Evolutionary conservation across 495 filamentous ascomycete species (phyloP).

Genomic region (Penicillium macrosclerotiorum): DNA sequence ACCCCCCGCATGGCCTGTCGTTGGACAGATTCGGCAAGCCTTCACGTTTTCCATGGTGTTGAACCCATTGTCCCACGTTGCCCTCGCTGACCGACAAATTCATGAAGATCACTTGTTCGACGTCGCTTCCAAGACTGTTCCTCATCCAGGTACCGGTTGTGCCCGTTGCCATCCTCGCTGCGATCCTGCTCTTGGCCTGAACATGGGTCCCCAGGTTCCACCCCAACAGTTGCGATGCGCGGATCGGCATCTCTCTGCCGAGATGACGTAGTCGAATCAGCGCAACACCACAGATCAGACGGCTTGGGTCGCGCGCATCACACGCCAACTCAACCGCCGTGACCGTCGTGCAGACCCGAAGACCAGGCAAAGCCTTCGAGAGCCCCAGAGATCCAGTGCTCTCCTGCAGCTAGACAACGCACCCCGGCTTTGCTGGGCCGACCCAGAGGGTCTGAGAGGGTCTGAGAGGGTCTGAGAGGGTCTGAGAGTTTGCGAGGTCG

Average conservation of each 20-base stretch:
- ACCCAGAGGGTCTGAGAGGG: too few relatives aligned
- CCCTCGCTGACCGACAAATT: slow-evolving; percentile 2
- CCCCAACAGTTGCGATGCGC: background rate
- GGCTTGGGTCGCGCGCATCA: too few relatives aligned
- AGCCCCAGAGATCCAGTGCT: too few relatives aligned
- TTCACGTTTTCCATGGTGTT: too few relatives aligned
- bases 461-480: background rate
- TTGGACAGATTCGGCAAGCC: too few relatives aligned
- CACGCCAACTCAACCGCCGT: too few relatives aligned
- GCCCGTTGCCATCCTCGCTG: background rate
- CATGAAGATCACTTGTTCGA: slow-evolving; percentile 2
- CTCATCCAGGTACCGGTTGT: background rate
- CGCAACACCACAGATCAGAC: too few relatives aligned
- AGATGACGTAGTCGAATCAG: slow-evolving; percentile 23
- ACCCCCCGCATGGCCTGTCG: background rate
- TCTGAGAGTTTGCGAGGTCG: background rate
- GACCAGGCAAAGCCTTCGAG: too few relatives aligned
- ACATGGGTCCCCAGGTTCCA: background rate
- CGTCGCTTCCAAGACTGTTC: slow-evolving; percentile 1
- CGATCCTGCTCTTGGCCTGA: background rate
- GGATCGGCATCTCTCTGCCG: slow-evolving; percentile 22
- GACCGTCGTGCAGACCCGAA: too few relatives aligned
- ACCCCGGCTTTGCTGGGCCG: too few relatives aligned
- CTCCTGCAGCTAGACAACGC: too few relatives aligned
- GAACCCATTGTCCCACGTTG: too few relatives aligned